Percentiles rank a stretch among this genome's conserved stretches.
Evolutionary conservation across 768 basidiomycete species (phyloP).

Genomic region (Tulasnella sp.): DNA sequence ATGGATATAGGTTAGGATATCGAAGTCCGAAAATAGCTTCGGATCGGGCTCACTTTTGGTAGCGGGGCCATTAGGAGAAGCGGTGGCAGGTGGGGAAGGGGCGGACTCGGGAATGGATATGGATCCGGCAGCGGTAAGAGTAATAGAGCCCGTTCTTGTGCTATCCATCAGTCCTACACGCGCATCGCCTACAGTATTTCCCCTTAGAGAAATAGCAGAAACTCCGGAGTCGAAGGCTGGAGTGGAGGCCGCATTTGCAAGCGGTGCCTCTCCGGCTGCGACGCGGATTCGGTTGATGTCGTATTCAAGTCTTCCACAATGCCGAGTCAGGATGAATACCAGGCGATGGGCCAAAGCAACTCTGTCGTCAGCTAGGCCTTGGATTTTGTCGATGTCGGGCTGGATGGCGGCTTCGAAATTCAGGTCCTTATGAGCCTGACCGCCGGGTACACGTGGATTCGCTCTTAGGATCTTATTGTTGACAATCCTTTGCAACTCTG

Average conservation of each 20-base stretch:
- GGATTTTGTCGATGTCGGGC: conserved; percentile 30
- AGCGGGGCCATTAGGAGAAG: conserved; percentile 12
- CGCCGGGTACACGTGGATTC: conserved; percentile 24
- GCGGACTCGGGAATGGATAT: conserved; percentile 18
- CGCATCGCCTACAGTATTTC: not conserved
- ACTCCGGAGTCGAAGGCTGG: conserved; percentile 5
- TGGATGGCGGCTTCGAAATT: conserved; percentile 24
- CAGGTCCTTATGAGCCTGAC: conserved; percentile 20
- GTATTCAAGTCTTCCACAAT: conserved; percentile 48
- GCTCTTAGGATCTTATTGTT: conserved; percentile 16
- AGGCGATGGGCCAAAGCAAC: conserved; percentile 29
- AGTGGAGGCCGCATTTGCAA: not conserved
- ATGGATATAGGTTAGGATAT: not conserved
- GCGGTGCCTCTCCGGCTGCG: conserved; percentile 16
- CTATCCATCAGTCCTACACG: not conserved
- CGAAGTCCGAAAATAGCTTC: not conserved
- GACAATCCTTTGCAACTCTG: conserved; percentile 24
- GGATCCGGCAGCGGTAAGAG: not conserved
- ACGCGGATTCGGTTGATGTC: conserved; percentile 39
- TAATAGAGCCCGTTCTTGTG: not conserved
- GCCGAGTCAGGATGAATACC: conserved; percentile 33
- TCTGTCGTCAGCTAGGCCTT: conserved; percentile 31
- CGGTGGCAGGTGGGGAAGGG: not conserved
- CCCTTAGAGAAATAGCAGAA: conserved; percentile 33
- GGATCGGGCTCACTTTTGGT: not conserved